Evolutionary conservation across 257 asterid species (phyloP).

Genomic region (Fraxinus americana): DNA sequence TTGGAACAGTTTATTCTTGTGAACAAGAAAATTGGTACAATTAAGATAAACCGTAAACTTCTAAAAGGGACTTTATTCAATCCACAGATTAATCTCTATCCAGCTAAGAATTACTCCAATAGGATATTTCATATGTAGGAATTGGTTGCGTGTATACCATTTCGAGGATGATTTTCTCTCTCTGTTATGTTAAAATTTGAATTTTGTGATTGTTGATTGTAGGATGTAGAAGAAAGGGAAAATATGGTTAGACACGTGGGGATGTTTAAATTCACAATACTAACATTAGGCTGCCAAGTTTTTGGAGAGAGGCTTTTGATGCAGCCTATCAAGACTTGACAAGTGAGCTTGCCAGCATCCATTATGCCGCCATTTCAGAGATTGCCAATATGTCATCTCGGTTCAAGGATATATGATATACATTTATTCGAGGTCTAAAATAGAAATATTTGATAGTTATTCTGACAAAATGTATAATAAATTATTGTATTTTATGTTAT

Average conservation of each 20-base stretch:
- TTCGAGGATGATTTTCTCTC: neutral
- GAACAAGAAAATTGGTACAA: too few relatives aligned
- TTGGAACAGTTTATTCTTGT: too few relatives aligned
- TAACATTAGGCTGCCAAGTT: slow-evolving; percentile 54
- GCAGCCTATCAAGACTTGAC: slow-evolving; percentile 90
- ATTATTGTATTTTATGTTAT: too few relatives aligned
- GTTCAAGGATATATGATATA: too few relatives aligned
- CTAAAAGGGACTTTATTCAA: neutral
- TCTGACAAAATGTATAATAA: too few relatives aligned
- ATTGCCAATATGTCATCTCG: slow-evolving; percentile 90
- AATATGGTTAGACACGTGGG: slow-evolving; percentile 89
- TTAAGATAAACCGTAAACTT: too few relatives aligned
- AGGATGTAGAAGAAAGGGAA: slow-evolving; percentile 92
- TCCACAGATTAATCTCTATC: neutral
- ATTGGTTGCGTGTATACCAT: neutral
- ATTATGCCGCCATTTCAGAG: slow-evolving; percentile 65
- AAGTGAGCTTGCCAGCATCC: slow-evolving; percentile 49
- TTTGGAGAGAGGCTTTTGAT: slow-evolving; percentile 89
- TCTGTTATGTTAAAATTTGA: slow-evolving; percentile 10
- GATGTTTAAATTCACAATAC: slow-evolving; percentile 66
- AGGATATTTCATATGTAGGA: neutral
- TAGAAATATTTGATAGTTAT: too few relatives aligned
- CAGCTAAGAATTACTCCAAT: neutral
- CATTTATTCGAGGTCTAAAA: too few relatives aligned
- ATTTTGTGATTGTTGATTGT: neutral